A percentile compares a stretch with the other conserved stretches of the same genome.
These are phyloP conservation scores for Blastomyces emzantsi DNA, from an alignment of 2,329 filamentous ascomycete species.

Conservation along the genomic window DNA sequence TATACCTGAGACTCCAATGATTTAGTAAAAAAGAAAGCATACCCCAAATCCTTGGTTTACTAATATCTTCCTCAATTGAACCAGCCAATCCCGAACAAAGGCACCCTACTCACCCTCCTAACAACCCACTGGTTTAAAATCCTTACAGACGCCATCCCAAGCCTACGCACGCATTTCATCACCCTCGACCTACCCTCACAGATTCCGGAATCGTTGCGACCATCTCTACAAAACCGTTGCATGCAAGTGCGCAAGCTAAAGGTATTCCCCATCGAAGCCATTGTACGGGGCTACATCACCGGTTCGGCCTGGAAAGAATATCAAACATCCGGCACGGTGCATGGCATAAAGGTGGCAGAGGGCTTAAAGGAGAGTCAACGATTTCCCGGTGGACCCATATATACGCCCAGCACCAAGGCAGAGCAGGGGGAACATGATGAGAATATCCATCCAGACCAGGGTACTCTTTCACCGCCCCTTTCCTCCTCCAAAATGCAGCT, in stretches of 20 bases:
- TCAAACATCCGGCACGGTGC: conserved; percentile 62
- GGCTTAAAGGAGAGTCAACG: conserved; percentile 63
- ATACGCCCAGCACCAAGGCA: conserved; percentile 80
- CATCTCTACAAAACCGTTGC: conserved; percentile 53
- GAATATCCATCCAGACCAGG: conserved; percentile 68
- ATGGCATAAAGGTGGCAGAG: conserved; percentile 60
- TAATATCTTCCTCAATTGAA: neutral
- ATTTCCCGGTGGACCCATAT: conserved; percentile 58
- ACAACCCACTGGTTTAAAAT: conserved; percentile 60
- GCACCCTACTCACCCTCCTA: conserved; percentile 57
- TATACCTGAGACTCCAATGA: neutral
- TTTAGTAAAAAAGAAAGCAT: neutral
- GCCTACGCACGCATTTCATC: conserved; percentile 55
- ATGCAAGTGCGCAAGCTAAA: conserved; percentile 70
- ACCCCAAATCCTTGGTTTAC: neutral
- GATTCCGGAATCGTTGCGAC: conserved; percentile 41
- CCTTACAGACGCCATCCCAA: conserved; percentile 48
- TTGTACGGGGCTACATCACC: conserved; percentile 84
- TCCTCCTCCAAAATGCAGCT: neutral
- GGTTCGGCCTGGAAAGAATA: conserved; percentile 79
- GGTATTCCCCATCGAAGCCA: conserved; percentile 71
- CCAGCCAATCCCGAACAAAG: conserved; percentile 60
- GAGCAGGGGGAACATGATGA: conserved; percentile 70
- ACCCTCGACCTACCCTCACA: conserved; percentile 47
- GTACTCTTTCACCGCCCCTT: conserved; percentile 23